Evolutionary conservation across 2,329 filamentous ascomycete genomes (phyloP).

Genomic region (Trichoderma atrobrunneum): DNA sequence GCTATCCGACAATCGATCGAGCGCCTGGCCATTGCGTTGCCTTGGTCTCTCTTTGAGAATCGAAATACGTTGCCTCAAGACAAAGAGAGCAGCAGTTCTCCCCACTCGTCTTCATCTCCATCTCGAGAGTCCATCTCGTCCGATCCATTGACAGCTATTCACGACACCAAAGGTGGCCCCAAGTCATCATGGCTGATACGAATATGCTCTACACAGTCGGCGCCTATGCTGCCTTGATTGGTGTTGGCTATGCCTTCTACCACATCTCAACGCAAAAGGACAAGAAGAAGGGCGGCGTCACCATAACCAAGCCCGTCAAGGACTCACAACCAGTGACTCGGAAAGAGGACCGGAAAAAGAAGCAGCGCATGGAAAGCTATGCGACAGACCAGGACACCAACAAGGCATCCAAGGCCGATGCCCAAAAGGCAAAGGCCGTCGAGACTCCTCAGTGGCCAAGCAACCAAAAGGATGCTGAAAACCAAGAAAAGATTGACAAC

Average conservation of each 20-base stretch:
- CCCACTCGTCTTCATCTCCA: background rate
- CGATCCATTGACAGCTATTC: background rate
- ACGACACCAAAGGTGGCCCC: background rate
- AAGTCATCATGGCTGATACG: slow-evolving; percentile 33
- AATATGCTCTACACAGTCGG: slow-evolving; percentile 37
- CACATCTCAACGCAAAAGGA: slow-evolving; percentile 35
- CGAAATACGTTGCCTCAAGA: background rate
- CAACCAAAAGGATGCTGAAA: slow-evolving; percentile 33
- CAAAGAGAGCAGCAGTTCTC: background rate
- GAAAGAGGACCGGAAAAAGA: slow-evolving; percentile 46
- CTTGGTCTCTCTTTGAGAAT: background rate
- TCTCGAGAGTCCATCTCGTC: background rate
- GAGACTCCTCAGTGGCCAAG: slow-evolving; percentile 31
- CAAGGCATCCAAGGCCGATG: slow-evolving; percentile 43
- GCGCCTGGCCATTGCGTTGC: background rate
- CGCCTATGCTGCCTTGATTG: slow-evolving; percentile 38
- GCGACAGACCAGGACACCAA: slow-evolving; percentile 37
- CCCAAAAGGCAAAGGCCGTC: slow-evolving; percentile 15
- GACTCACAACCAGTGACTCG: slow-evolving; percentile 32
- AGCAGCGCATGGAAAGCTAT: slow-evolving; percentile 45
- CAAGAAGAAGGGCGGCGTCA: slow-evolving; percentile 31
- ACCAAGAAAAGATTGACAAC: slow-evolving; percentile 62
- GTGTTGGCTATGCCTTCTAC: slow-evolving; percentile 37
- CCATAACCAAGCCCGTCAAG: slow-evolving; percentile 32
- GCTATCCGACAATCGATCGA: slow-evolving; percentile 14